Base-by-base conservation (phyloP, 129 eudicot genomes). In the Artemisia tridentata region DNA sequence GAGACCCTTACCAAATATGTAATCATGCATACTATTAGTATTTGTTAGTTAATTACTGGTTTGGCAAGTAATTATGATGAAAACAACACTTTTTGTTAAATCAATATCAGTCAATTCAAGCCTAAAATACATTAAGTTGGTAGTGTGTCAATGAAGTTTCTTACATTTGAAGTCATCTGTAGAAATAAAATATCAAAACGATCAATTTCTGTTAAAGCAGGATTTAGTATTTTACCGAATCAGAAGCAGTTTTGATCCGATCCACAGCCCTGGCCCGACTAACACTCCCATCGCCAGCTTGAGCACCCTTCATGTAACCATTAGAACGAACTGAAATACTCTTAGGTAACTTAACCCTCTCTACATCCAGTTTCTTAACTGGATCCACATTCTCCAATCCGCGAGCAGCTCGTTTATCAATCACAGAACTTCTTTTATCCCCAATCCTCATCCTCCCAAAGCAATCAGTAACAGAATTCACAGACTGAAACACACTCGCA, bases 251-350 rank as follows among this genome's bases (percentile, higher is more conserved):
- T 78, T 81, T 86, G 56, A 73, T 68, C 65, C 75, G 83, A 67
- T 81, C 84, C 41, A 50, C 71, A 23, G 56, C 79, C 49, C 79
- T 77, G 41, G 47, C 75, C 65, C 75, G 82, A 62, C 71, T 77
- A 18, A 68, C 62, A 55, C 65, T 65, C 10, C 80, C 72, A 19
- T 80, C 88, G 73, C 82, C 64, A 1, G 72, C 67, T 63, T 75
- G 81, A 69, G 19, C 75, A 19, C 82, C 58, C 86, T 92, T 92
- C 86, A 92, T 61, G 79, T 82, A 92, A 3, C 84, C 91, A 64
- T 74, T 86, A 21, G 98, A 92, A 56, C 98, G 84, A 46, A 92
- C 89, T 2, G 98, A 88, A 27, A 92, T 92, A 72, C 98, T 92
- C 73, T 92, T 92, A 5, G 98, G 96, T 83, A 92, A 56, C 46